Base-by-base conservation (phyloP, 2,329 filamentous ascomycete genomes). In the Botrytis fragariae region DNA sequence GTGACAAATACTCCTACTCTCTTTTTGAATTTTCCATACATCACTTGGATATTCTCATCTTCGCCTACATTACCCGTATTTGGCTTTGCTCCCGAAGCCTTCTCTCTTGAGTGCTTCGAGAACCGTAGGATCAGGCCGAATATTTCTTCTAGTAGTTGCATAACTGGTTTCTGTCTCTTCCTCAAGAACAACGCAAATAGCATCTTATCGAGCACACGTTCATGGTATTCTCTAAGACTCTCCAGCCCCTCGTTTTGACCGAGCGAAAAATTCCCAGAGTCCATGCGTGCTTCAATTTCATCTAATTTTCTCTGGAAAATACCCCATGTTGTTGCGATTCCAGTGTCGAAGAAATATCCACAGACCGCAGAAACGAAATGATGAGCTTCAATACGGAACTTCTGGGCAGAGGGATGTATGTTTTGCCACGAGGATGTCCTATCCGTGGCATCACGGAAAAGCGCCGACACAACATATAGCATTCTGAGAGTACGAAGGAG, bases 291-390 rank as follows among this genome's bases (percentile, higher is more conserved):
- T 81, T 95, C 88, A 22, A 96, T 85, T 14, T 84, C 85, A 39
- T 89, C 84, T 0, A 98, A 84, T 76, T 89, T 91, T 0, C 80
- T 79, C 67, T 92, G 88, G 74, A 98, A 95, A 0, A 84, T 84
- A 35, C 83, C 84, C 95, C 95, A 98, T 0, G 91, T 89, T 25
- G 87, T 85, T 12, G 87, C 87, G 69, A 98, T 90, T 2, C 92
- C 94, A 0, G 90, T 88, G 73, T 95, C 93, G 75, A 97, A 91
- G 78, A 95, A 92, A 79, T 98, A 96, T 1, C 90, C 88, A 57
- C 90, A 88, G 0, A 98, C 82, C 16, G 88, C 88, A 0, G 88
- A 87, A 37, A 97, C 86, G 76, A 98, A 95, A 80, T 96, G 92
- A 71, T 93, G 90, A 0, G 93, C 91, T 79, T 97, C 93, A 54